Base-by-base conservation (phyloP, 2,329 filamentous ascomycete species). In the Graphilbum sp. region DNA sequence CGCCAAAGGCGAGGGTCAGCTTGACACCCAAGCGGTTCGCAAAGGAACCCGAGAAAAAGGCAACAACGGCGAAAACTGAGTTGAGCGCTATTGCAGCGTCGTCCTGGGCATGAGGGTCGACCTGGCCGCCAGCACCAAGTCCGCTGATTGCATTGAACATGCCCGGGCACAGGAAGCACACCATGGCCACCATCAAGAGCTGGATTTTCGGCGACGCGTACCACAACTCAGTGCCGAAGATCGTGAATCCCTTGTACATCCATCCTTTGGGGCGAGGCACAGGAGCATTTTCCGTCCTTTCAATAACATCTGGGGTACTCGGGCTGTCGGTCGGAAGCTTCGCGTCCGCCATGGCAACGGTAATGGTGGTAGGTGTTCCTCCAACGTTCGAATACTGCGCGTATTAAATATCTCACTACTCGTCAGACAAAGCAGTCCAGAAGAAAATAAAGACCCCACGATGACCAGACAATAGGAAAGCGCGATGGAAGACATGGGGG, bases 141-240 rank as follows among this genome's bases (percentile, higher is more conserved):
- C 49, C 49, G 13, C 35, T 41, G 19, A 52, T 41, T 23, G 49
- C 50, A 41, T 52, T 52, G 44, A 43, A 52, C 50, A 52, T 52
- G 35, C 49, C 49, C 27, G 47, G 45, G 39, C 47, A 80, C 37
- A 49, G 37, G 43, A 49, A 80, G 53, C 75, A 80, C 36, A 80
- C 75, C 43, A 79, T 63, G 18, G 75, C 66, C 39, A 86, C 78
- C 64, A 86, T 69, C 44, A 79, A 49, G 27, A 87, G 66, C 58
- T 87, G 81, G 35, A 75, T 57, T 50, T 75, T 71, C 12, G 81
- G 81, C 41, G 79, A 83, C 18, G 81, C 81, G 54, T 79, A 86
- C 67, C 75, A 83, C 8, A 79, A 43, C 46, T 67, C 65, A 41
- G 58, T 57, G 36, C 62, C 59, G 16, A 67, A 66, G 40, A 84